Evolutionary conservation across 108 stramenopile species (phyloP), one percentile per base, ranked within the genome.

Genomic region (Cyclotella baltica): DNA sequence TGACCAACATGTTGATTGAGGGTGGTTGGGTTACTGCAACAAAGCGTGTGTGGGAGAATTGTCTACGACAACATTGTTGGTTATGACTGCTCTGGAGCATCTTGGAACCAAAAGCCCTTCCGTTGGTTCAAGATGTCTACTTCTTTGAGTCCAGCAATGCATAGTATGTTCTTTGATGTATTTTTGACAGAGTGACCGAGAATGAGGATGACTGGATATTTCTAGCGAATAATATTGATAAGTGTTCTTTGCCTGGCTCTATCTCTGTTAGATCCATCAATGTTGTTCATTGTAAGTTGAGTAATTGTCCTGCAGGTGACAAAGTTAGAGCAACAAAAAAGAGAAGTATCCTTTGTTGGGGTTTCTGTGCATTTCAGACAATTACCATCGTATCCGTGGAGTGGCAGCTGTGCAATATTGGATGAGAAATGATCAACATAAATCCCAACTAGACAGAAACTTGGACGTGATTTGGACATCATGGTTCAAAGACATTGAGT

Each of bases 251-350:
- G n/a, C n/a, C n/a, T n/a, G n/a, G n/a, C n/a, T n/a, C n/a, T n/a
- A n/a, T n/a, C n/a, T 72, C 66, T 66, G 63, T 43, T 1, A 75
- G 84, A 27, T 67, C 30, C 16, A 67, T 85, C 36, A 80, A 85
- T 56, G 76, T 80, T 68, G 79, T 85, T 9, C 84, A 85, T 28
- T 37, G 80, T 29, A 53, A 64, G 18, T 85, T 79, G 84, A 48
- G 50, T 20, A 48, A 40, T 43, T 85, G 84, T 67, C 84, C 76
- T 15, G 71, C 71, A 8, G 68, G 72, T 10, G 58, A 76, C 46
- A 16, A 11, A 16, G 76, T 74, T 46, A 51, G 62, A 43, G 22
- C 25, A 0, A 73, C 57, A 77, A 67, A 13, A 78, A 78, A 52
- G 83, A 78, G 33, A 23, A 33, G 27, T 71, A 80, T 65, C 72